Evolutionary conservation across 2,329 filamentous ascomycete genomes (phyloP), one percentile per base, ranked within the genome.

Genomic region (Trichoderma brevicompactum): DNA sequence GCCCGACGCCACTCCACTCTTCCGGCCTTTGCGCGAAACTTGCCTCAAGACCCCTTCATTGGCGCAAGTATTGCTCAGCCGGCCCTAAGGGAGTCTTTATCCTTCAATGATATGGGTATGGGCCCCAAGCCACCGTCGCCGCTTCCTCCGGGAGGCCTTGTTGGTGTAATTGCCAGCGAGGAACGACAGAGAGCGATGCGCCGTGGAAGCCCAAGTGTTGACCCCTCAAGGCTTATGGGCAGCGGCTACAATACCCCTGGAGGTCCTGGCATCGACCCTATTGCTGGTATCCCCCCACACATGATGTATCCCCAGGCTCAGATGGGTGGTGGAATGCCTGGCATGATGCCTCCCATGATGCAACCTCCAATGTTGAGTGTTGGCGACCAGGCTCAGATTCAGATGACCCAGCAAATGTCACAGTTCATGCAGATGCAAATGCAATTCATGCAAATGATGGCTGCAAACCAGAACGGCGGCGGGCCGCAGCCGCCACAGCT

Each of bases 381-480:
- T 2, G 85, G 85, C 23, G 89, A 92, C 68, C 89, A 91, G 74
- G 88, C 89, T 34, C 91, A 94, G 71, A 83, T 94, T 48, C 89
- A 94, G 70, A 90, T 95, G 83, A 89, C 86, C 7, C 89, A 92
- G 73, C 90, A 94, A 73, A 94, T 94, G 91, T 85, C 87, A 64
- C 89, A 92, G 72, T 93, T 94, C 79, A 93, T 94, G 90, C 90
- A 93, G 74, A 92, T 95, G 89, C 92, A 96, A 75, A 94, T 96
- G 90, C 91, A 96, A 74, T 93, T 93, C 78, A 94, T 96, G 90
- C 90, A 94, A 72, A 90, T 92, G 87, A 91, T 92, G 84, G 82
- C 83, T 0, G 70, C 74, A 56, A 80, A 79, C 67, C 74, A 75
- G 64, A 73, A 69, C 36, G 70, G 67, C 12, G 68, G 69, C 49